Conservation (phyloP, 176 grass and related monocot genomes). For the Neostapfia colusana region DNA sequence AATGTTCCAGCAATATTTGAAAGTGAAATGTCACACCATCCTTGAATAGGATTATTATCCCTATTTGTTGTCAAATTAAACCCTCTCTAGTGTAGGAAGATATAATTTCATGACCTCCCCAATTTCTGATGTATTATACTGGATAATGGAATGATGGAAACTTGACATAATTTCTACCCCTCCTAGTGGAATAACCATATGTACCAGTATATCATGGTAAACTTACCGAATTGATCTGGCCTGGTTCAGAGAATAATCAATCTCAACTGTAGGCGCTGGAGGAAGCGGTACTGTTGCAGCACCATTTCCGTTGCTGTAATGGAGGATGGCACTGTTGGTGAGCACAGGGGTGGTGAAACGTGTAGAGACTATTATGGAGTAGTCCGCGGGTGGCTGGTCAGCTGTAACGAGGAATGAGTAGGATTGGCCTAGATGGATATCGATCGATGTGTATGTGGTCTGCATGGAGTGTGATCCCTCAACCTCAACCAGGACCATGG, state of each 20-base stretch:
- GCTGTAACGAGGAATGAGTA: conserved; percentile 81
- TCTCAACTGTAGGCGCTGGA: conserved; percentile 50
- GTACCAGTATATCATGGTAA: neutral
- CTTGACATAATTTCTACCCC: neutral
- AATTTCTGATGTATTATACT: neutral
- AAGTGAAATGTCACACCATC: neutral
- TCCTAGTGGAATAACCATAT: neutral
- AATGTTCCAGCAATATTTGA: neutral
- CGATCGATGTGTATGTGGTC: conserved; percentile 67
- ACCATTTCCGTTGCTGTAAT: conserved; percentile 71
- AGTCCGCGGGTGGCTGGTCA: conserved; percentile 77
- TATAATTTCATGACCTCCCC: neutral
- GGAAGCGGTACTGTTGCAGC: too few species aligned
- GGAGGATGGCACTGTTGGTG: conserved; percentile 63
- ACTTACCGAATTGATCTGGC: conserved; percentile 83
- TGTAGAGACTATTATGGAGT: conserved; percentile 64
- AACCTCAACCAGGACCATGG: conserved; percentile 84
- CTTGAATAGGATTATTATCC: neutral
- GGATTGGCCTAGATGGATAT: conserved; percentile 89
- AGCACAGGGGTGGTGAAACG: conserved; percentile 45
- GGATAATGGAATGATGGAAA: neutral
- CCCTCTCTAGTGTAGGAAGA: neutral
- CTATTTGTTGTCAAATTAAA: neutral
- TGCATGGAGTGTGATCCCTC: conserved; percentile 94
- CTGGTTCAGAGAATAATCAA: conserved; percentile 86